Evolutionary conservation across 2,329 filamentous ascomycete species (phyloP).

Genomic region (Coniochaeta sp.): DNA sequence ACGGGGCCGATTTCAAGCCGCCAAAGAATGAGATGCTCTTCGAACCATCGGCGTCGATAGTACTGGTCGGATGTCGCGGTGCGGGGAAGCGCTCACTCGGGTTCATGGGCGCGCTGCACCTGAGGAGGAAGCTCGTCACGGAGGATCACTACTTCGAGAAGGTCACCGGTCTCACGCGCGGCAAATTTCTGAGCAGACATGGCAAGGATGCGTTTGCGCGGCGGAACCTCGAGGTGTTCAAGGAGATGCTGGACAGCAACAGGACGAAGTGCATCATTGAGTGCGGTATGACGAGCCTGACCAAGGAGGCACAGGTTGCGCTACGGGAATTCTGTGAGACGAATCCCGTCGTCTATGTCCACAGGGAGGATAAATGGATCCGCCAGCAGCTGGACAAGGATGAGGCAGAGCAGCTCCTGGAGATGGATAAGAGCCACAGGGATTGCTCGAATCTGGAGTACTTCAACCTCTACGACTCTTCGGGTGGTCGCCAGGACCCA

Average conservation of each 20-base stretch:
- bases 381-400: conserved; percentile 47
- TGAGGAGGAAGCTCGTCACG: conserved; percentile 60
- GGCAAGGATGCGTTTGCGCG: conserved; percentile 55
- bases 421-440: conserved; percentile 48
- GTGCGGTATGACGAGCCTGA: conserved; percentile 58
- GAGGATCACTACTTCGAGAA: conserved; percentile 62
- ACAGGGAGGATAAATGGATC: conserved; percentile 58
- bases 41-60: conserved; percentile 56
- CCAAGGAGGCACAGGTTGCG: conserved; percentile 49
- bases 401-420: conserved; percentile 49
- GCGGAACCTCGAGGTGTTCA: conserved; percentile 55
- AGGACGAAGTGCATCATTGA: conserved; percentile 59
- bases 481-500: conserved; percentile 20
- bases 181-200: conserved; percentile 52
- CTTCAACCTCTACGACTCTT: conserved; percentile 54
- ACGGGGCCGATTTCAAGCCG: conserved; percentile 13
- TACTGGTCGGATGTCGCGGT: conserved; percentile 64
- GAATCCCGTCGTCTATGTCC: conserved; percentile 64
- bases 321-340: conserved; percentile 53
- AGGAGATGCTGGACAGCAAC: conserved; percentile 52
- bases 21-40: conserved; percentile 37
- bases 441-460: conserved; percentile 65
- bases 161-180: conserved; percentile 52
- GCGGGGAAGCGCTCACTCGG: conserved; percentile 67
- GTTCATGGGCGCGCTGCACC: conserved; percentile 63